These are phyloP conservation scores for Aspergillus sp. DNA, from an alignment of 2,329 filamentous ascomycete genomes.

Conservation along the genomic window DNA sequence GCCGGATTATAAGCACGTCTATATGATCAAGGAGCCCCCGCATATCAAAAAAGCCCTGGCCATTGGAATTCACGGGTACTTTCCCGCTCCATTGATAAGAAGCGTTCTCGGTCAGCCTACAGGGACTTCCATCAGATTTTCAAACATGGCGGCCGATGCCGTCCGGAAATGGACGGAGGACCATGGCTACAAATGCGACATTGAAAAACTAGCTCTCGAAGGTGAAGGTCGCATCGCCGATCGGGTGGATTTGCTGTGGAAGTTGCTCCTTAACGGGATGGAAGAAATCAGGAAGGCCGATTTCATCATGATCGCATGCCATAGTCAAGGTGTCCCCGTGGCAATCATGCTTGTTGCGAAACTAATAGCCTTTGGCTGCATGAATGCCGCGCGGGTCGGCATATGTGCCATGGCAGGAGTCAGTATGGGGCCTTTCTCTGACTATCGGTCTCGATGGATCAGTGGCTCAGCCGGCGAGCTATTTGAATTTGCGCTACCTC, in stretches of 20 bases:
- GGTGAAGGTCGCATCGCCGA: conserved; percentile 88
- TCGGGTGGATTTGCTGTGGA: conserved; percentile 87
- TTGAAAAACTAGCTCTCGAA: conserved; percentile 90
- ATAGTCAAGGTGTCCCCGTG: conserved; percentile 92
- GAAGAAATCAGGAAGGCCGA: conserved; percentile 81
- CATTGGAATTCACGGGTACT: conserved; percentile 90
- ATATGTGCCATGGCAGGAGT: conserved; percentile 87
- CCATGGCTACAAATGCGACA: conserved; percentile 65
- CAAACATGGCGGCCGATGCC: conserved; percentile 72
- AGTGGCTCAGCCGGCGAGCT: conserved; percentile 88
- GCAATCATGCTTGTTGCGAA: conserved; percentile 87
- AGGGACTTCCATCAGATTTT: conserved; percentile 88
- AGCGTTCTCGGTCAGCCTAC: conserved; percentile 89
- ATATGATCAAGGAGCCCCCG: conserved; percentile 57
- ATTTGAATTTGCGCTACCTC: conserved; percentile 81
- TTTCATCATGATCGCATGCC: conserved; percentile 82
- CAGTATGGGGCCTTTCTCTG: conserved; percentile 82
- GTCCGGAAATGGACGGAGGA: conserved; percentile 73
- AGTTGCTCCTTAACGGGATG: conserved; percentile 87
- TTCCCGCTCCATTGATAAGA: conserved; percentile 78
- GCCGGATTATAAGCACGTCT: conserved; percentile 59
- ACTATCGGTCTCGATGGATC: conserved; percentile 82
- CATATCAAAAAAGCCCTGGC: conserved; percentile 78
- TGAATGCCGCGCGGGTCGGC: conserved; percentile 67
- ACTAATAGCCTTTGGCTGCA: conserved; percentile 78